Evolutionary conservation across 495 filamentous ascomycete species (phyloP).

Genomic region (Delitschia confertaspora): DNA sequence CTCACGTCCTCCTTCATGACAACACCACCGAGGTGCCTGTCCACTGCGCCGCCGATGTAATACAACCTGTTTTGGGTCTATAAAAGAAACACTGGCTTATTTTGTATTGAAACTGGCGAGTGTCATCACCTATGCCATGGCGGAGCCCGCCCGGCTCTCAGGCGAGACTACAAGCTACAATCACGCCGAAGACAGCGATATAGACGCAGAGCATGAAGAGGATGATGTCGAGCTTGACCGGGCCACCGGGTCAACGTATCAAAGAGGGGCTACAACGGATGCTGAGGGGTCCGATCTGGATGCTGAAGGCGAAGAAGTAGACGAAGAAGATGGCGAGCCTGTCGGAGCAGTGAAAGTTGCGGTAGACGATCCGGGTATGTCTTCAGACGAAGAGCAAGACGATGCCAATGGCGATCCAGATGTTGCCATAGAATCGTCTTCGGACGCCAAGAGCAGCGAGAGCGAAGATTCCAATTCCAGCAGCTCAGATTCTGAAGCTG

Average conservation of each 20-base stretch:
- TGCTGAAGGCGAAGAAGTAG: conserved; percentile 35
- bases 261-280: conserved; percentile 40
- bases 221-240: conserved; percentile 33
- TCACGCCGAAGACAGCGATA: conserved; percentile 39
- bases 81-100: conserved; percentile 26
- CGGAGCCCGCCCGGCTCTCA: conserved; percentile 31
- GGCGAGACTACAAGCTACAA: conserved; percentile 14
- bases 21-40: conserved; percentile 11
- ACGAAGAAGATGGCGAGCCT: conserved; percentile 46
- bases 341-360: conserved; percentile 67
- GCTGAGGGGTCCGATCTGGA: conserved; percentile 37
- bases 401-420: conserved; percentile 24
- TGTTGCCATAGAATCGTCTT: conserved; percentile 15
- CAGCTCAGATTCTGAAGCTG: conserved; percentile 58
- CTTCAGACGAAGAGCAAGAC: conserved; percentile 26
- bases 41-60: conserved; percentile 14
- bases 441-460: conserved; percentile 28
- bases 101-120: conserved; percentile 30
- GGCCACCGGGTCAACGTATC: conserved; percentile 14
- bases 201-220: conserved; percentile 38
- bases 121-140: conserved; percentile 32
- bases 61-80: neutral
- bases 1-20: conserved; percentile 15
- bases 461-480: conserved; percentile 43
- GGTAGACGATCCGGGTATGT: conserved; percentile 6